Conservation (phyloP, 2,329 filamentous ascomycete species). For the Thelonectria discophora region DNA sequence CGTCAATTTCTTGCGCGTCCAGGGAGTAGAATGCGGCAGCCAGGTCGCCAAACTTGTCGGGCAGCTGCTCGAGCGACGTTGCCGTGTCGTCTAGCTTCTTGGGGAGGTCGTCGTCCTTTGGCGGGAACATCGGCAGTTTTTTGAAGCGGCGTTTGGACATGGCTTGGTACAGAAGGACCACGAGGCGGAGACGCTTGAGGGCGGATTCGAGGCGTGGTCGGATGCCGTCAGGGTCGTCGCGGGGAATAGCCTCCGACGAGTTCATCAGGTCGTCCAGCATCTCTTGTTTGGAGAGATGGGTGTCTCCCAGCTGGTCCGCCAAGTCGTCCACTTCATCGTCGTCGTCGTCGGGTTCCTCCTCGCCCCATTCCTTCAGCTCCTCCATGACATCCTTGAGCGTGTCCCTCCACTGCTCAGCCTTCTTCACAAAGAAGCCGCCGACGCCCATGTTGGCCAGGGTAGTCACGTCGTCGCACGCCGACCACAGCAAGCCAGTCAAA, state of each 20-base stretch:
- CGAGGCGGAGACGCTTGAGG: conserved; percentile 71
- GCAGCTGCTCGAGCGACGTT: conserved; percentile 64
- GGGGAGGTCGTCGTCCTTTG: conserved; percentile 46
- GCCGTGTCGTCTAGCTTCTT: conserved; percentile 65
- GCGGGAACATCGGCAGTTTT: conserved; percentile 58
- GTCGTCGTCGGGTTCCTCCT: conserved; percentile 71
- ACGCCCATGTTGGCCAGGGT: conserved; percentile 73
- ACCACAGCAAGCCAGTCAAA: conserved; percentile 83
- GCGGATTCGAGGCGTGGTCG: conserved; percentile 71
- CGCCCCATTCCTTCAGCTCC: conserved; percentile 88
- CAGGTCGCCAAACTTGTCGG: conserved; percentile 74
- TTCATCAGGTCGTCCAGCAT: conserved; percentile 75
- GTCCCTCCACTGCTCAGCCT: conserved; percentile 77
- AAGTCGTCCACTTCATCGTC: conserved; percentile 55
- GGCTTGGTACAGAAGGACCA: conserved; percentile 74
- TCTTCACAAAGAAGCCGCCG: conserved; percentile 73
- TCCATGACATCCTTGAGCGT: conserved; percentile 83
- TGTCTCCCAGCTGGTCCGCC: conserved; percentile 43
- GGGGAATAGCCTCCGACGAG: conserved; percentile 67
- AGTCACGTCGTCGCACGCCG: conserved; percentile 78
- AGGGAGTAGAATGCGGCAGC: conserved; percentile 78
- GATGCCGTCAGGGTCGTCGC: conserved; percentile 69
- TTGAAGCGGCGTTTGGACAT: conserved; percentile 75
- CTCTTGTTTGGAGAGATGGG: conserved; percentile 57
- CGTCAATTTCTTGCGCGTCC: conserved; percentile 66